Base-by-base conservation (phyloP, 192 early-diverging fungal genomes). In the Linnemannia exigua region DNA sequence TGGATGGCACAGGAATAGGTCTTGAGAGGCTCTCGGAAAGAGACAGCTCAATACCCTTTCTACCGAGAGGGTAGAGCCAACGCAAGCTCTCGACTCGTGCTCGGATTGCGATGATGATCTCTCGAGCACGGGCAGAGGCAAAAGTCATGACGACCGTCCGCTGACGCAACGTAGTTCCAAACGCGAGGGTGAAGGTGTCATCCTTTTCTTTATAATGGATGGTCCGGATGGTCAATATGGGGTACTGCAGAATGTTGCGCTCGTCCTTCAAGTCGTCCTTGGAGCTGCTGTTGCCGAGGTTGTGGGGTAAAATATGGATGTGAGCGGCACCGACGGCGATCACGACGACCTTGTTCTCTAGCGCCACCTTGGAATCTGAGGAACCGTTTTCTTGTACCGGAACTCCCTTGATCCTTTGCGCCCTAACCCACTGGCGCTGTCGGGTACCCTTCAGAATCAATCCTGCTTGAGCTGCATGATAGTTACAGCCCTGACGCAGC, bases 251-350 rank as follows among this genome's bases (percentile, higher is more conserved):
- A 20, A 85, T 85, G 54, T 61, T 50, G 25, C 83, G 83, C 36
- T 85, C 83, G 33, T 85, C 83, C 77, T 85, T 85, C 83, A 85
- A 67, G 61, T 85, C 83, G 20, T 85, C 83, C 51, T 85, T 85
- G 73, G 68, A 47, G 48, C 77, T 85, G 16, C 83, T 74, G 31
- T 85, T 85, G 2, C 83, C 83, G 28, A 85, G 83, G 31, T 85
- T 85, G 17, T 85, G 83, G 14, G 83, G 83, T 22, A 85, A 25
- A 47, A 85, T 71, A 37, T 79, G 83, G 22, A 85, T 54, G 25
- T 48, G 72, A 0, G 77, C 67, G 1, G 72, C 76, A 16, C 83
- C 83, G 35, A 85, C 74, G 4, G 83, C 77, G 20, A 85, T 75
- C 20, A 79, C 83, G 28, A 79, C 67, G 22, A 66, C 69, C 38